These are phyloP conservation scores for Suhomyces xylopsoci DNA, from an alignment of 805 yeast species.

Conservation along the genomic window DNA sequence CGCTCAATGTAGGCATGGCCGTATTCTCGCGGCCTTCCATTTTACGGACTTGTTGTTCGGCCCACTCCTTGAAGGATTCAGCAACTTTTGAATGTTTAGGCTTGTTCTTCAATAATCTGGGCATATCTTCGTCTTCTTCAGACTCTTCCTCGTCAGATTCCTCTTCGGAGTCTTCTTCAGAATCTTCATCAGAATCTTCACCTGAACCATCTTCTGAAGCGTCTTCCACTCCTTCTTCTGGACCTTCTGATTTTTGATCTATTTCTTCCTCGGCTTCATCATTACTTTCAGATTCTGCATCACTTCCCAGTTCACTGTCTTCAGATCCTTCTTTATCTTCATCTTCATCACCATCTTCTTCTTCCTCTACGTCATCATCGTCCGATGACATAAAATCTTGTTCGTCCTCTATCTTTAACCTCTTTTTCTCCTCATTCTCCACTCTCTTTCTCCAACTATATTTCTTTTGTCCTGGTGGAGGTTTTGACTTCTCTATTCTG, in stretches of 20 bases:
- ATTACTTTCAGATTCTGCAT: slow-evolving; percentile 1
- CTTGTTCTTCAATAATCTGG: slow-evolving; percentile 35
- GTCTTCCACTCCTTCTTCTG: slow-evolving; percentile 26
- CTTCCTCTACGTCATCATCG: slow-evolving; percentile 23
- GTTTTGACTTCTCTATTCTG: slow-evolving; percentile 36
- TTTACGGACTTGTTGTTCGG: slow-evolving; percentile 64
- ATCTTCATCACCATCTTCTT: slow-evolving; percentile 9
- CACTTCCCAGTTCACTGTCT: slow-evolving; percentile 7
- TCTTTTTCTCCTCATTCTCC: slow-evolving; percentile 37
- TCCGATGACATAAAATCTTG: slow-evolving; percentile 50
- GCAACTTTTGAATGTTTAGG: slow-evolving; percentile 45
- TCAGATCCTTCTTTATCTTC: slow-evolving; percentile 14
- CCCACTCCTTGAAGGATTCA: slow-evolving; percentile 82
- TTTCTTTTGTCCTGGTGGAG: slow-evolving; percentile 39
- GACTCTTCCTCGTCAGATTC: slow-evolving; percentile 20
- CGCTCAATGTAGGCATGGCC: slow-evolving; percentile 45
- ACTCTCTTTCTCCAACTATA: slow-evolving; percentile 66
- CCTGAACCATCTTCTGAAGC: slow-evolving; percentile 27
- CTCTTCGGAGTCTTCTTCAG: slow-evolving; percentile 25
- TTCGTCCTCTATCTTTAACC: slow-evolving; percentile 52
- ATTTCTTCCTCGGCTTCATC: slow-evolving; percentile 4
- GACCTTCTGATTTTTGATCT: slow-evolving; percentile 19
- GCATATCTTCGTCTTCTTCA: slow-evolving; percentile 28
- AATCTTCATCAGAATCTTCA: slow-evolving; percentile 28
- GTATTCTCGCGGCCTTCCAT: slow-evolving; percentile 56